Percentiles rank a stretch among this genome's conserved stretches.
These are phyloP conservation scores for Cucurbitaria berberidis DNA, from an alignment of 2,329 filamentous ascomycete species.

Conservation along the genomic window DNA sequence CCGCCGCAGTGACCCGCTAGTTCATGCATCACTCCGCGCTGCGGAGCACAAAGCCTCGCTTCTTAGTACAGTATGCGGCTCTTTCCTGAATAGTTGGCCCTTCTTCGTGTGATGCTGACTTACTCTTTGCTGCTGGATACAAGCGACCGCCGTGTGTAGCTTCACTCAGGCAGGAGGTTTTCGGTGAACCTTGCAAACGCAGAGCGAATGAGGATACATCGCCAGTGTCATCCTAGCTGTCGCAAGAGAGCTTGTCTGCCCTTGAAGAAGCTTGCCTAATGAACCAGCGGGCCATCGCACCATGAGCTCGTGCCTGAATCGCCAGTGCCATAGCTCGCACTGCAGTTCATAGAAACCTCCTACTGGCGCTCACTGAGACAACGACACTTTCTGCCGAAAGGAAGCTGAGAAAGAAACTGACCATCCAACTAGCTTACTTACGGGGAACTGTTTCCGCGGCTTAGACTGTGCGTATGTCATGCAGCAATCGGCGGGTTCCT, in stretches of 20 bases:
- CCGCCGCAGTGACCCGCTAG: slow-evolving; percentile 26
- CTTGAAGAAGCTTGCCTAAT: not conserved
- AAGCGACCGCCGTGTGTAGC: not conserved
- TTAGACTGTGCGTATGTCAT: not conserved
- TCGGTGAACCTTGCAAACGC: not conserved
- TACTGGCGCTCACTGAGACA: not conserved
- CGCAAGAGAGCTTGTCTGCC: not conserved
- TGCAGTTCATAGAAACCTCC: too few species aligned
- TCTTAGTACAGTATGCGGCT: not conserved
- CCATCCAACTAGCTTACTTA: not conserved
- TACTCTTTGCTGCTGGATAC: not conserved
- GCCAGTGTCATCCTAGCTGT: not conserved
- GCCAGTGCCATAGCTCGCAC: not conserved
- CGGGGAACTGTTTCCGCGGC: not conserved
- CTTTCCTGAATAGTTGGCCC: not conserved
- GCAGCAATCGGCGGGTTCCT: not conserved
- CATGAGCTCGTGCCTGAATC: not conserved
- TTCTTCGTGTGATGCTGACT: not conserved
- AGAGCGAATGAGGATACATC: not conserved
- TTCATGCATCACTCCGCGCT: slow-evolving; percentile 22
- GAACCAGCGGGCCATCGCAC: not conserved
- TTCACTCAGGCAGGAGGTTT: not conserved
- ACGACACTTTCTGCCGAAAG: not conserved
- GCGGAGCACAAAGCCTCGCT: slow-evolving; percentile 6
- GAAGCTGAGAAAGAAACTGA: not conserved